Base-by-base conservation (phyloP, 257 asterid genomes). In the Capsicum baccatum region DNA sequence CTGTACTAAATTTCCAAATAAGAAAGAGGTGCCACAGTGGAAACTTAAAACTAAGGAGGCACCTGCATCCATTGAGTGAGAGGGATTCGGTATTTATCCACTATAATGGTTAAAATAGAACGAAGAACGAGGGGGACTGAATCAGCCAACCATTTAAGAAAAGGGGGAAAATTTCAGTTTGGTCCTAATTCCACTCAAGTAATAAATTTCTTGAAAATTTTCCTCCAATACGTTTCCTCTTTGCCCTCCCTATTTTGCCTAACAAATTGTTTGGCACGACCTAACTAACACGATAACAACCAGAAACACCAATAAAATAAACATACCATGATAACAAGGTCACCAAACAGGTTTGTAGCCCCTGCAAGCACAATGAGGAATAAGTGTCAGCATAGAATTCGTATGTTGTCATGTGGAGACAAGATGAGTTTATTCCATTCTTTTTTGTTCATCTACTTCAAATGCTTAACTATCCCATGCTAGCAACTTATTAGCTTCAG, bases 291-390 rank as follows among this genome's bases (percentile, higher is more conserved):
- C 33, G 44, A 71, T 63, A 54, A 52, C 81, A 50, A 52, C 19
- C 52, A 74, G 79, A 21, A 83, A 76, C 48, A 52, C 48, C 63
- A 50, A 64, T n/a, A 66, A 64, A 66, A 87, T 76, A 76, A 76
- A 26, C 92, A 71, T 94, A 96, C 99, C 99, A 94, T 81, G 98
- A 93, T 82, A 96, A 87, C 37, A 96, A 87, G 81, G 98, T 94
- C 85, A 96, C 98, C 83, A 96, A 89, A 90, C 99, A 96, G 78
- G 98, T 94, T 87, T 92, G 99, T 86, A 96, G 74, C 81, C 99
- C 99, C 99, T 96, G 94, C 57, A 88, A 59, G 71, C 26, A 84
- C 71, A 87, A 85, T 33, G 85, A 83, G 73, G 79, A 69, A 76
- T 69, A 63, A 70, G 55, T 82, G 81, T 88, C 86, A 89, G 87